Conservation (phyloP, 495 filamentous ascomycete species). For the Glarea lozoyensis region DNA sequence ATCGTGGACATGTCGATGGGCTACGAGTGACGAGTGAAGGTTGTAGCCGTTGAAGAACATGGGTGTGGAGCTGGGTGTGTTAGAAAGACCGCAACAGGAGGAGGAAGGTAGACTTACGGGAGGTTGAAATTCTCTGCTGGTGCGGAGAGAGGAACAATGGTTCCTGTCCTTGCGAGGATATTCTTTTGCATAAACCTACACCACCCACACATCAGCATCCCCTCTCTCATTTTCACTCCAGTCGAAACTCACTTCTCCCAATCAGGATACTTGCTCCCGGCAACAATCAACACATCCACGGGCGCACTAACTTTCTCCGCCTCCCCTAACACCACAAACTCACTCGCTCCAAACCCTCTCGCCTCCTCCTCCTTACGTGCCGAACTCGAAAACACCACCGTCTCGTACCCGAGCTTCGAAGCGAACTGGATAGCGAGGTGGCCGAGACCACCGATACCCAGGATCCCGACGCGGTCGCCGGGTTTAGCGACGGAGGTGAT, state of each 20-base stretch:
- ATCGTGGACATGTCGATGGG: slow-evolving; percentile 10
- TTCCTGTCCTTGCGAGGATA: slow-evolving; percentile 19
- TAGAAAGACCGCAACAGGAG: neutral
- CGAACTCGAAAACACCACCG: slow-evolving; percentile 45
- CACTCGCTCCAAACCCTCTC: slow-evolving; percentile 36
- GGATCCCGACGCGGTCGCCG: slow-evolving; percentile 42
- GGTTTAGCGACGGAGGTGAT: slow-evolving; percentile 21
- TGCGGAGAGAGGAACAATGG: slow-evolving; percentile 24
- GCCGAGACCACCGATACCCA: slow-evolving; percentile 51
- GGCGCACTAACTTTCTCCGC: slow-evolving; percentile 11
- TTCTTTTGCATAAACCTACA: slow-evolving; percentile 19
- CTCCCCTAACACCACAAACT: slow-evolving; percentile 27
- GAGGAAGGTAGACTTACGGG: slow-evolving; percentile 15
- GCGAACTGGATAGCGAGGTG: slow-evolving; percentile 56
- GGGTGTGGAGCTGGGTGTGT: slow-evolving; percentile 6
- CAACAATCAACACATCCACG: slow-evolving; percentile 27
- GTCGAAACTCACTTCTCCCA: slow-evolving; percentile 21
- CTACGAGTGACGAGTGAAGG: slow-evolving; percentile 25
- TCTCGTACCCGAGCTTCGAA: slow-evolving; percentile 49
- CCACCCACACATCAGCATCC: no score
- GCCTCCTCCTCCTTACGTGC: slow-evolving; percentile 50
- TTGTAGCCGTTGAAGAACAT: slow-evolving; percentile 26
- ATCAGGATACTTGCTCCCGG: slow-evolving; percentile 27
- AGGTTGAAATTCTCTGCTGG: slow-evolving; percentile 20
- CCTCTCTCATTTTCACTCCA: neutral